phyloP scores from a whole-genome alignment of 1,139 yeast species.

The Scheffersomyces titani region DNA sequence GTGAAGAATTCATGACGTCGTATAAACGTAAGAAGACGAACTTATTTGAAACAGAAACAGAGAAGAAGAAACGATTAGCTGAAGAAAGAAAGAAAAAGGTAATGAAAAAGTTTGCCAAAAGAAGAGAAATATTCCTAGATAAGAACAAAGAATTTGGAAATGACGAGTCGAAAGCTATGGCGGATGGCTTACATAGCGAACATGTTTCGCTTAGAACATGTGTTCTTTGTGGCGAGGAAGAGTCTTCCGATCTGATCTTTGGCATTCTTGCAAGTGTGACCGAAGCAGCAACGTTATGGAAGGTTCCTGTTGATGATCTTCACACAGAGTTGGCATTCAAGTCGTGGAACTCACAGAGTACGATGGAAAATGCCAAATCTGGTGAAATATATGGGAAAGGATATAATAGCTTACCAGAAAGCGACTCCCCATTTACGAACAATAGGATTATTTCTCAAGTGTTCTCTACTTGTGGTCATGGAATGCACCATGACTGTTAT shows the following conservation, averaged over 20 bases:
- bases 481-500: slow-evolving; percentile 62
- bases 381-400: slow-evolving; percentile 28
- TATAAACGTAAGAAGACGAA: slow-evolving; percentile 33
- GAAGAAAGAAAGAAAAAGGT: slow-evolving; percentile 39
- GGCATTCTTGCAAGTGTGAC: slow-evolving; percentile 53
- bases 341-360: slow-evolving; percentile 23
- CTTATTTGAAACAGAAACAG: slow-evolving; percentile 36
- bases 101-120: slow-evolving; percentile 43
- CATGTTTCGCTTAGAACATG: slow-evolving; percentile 40
- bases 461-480: slow-evolving; percentile 68
- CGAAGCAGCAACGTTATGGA: slow-evolving; percentile 46
- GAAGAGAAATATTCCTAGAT: slow-evolving; percentile 38
- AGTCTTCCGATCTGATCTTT: slow-evolving; percentile 44
- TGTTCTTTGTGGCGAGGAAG: slow-evolving; percentile 67
- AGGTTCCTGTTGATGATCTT: slow-evolving; percentile 33
- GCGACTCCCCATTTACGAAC: slow-evolving; percentile 6
- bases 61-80: slow-evolving; percentile 45
- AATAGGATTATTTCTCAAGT: slow-evolving; percentile 28
- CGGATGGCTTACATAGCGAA: not conserved
- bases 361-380: slow-evolving; percentile 5
- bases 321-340: slow-evolving; percentile 23
- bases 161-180: slow-evolving; percentile 1
- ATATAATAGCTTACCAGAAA: slow-evolving; percentile 12
- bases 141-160: slow-evolving; percentile 28
- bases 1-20: slow-evolving; percentile 50